Base-by-base conservation (phyloP, 257 asterid genomes). In the Solanum etuberosum region DNA sequence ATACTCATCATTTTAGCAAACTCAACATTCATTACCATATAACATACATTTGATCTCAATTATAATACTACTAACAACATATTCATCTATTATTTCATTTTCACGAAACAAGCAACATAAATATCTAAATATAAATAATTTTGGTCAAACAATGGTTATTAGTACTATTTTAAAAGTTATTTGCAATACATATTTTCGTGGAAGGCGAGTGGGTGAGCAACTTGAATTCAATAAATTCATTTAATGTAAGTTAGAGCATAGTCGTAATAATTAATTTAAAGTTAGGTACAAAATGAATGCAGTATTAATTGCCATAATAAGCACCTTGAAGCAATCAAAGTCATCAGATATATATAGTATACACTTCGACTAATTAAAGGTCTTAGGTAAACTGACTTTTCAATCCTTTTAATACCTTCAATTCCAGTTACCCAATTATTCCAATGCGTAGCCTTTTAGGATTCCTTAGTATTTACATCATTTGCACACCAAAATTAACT, bases 281-380 rank as follows among this genome's bases (percentile, higher is more conserved):
- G 93, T 93, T 93, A 91, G 94, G 93, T 93, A 78, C 37, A 92
- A 92, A 89, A 88, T 92, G 71, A 93, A 93, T 92, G 74, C 86
- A 83, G 31, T 83, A 89, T 81, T 93, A 88, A 93, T 90, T 92
- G 95, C 86, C 91, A 88, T 90, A 90, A 87, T 91, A 70, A 88
- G 86, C 40, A 86, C 84, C 67, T 86, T 42, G 90, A 86, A 86
- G 87, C 85, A 59, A 54, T 86, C 88, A 78, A 86, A 86, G 67
- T 80, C 84, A 20, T 32, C 84, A 46, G 38, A 29, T 46, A 25
- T 77, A 77, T 40, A 40, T 25, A 65, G n/a, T n/a, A n/a, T 21
- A 72, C 23, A 51, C 9, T 20, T 32, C 6, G 3, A 71, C 35
- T 46, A 48, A 48, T 25, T 29, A 80, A 80, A 42, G 35, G 15